Evolutionary conservation across 1,284 basidiomycete genomes (phyloP).

Genomic region (Volvariella surrecta): DNA sequence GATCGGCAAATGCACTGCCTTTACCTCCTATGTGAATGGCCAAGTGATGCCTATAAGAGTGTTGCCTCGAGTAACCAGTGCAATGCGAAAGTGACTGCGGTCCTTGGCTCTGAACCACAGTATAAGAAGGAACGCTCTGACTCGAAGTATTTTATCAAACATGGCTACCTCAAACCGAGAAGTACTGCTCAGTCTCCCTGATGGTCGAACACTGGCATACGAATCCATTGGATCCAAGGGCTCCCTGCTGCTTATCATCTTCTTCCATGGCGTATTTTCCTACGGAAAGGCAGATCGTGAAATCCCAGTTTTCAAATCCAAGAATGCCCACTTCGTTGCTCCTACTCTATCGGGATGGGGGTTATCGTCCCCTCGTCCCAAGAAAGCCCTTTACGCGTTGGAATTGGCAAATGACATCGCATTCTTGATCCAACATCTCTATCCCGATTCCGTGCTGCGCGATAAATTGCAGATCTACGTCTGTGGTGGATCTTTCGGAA

Average conservation of each 20-base stretch:
- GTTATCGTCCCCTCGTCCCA: conserved; percentile 32
- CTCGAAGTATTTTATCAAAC: too few species aligned
- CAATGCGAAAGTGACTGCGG: too few species aligned
- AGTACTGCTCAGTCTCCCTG: conserved; percentile 24
- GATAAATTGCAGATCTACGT: conserved; percentile 35
- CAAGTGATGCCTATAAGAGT: too few species aligned
- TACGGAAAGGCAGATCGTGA: conserved; percentile 29
- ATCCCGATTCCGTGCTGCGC: conserved; percentile 24
- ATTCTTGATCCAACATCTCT: conserved; percentile 40
- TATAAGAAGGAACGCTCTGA: conserved; percentile 28
- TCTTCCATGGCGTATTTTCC: conserved; percentile 42
- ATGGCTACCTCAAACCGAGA: background rate
- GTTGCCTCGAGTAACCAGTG: too few species aligned
- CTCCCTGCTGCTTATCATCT: conserved; percentile 37
- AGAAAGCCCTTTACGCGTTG: conserved; percentile 26
- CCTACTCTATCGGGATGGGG: conserved; percentile 52
- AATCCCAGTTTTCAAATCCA: conserved; percentile 24
- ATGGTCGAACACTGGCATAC: conserved; percentile 42
- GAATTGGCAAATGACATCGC: conserved; percentile 37
- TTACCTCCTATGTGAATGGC: too few species aligned
- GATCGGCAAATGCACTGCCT: too few species aligned
- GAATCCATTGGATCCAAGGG: conserved; percentile 34
- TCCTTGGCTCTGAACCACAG: too few species aligned
- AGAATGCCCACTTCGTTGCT: conserved; percentile 32
- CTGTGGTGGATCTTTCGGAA: conserved; percentile 44